Conservation (phyloP, 345 rosid genomes). For the Adansonia digitata region DNA sequence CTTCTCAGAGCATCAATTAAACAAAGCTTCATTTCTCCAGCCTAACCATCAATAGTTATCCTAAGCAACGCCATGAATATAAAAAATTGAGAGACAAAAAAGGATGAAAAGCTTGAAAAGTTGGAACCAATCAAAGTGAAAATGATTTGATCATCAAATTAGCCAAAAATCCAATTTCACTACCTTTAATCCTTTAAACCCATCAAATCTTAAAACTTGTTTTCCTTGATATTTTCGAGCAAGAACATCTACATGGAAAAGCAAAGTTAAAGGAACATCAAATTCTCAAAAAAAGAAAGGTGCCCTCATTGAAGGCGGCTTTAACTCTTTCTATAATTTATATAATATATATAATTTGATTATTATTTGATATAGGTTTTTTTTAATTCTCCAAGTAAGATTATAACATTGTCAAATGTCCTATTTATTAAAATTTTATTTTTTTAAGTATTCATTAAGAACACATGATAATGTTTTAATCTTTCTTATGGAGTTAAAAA, state of each 20-base stretch:
- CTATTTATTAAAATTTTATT: too few species aligned
- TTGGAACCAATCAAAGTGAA: neutral
- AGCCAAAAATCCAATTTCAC: neutral
- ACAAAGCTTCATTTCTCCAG: neutral
- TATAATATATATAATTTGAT: too few species aligned
- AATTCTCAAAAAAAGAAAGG: neutral
- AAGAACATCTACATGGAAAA: neutral
- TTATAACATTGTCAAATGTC: too few species aligned
- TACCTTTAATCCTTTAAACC: neutral
- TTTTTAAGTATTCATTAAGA: too few species aligned
- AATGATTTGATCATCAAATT: neutral
- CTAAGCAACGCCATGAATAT: neutral
- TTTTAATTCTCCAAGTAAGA: too few species aligned
- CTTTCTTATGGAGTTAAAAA: too few species aligned
- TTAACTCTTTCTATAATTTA: too few species aligned
- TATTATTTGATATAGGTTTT: too few species aligned
- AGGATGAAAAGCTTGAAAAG: neutral
- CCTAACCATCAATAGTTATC: neutral
- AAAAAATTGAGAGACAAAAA: neutral
- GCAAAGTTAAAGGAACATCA: neutral
- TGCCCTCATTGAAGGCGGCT: too few species aligned
- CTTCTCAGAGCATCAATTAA: too few species aligned
- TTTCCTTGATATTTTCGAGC: constrained; percentile 5
- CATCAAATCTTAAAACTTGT: neutral
- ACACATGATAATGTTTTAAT: too few species aligned